These are phyloP conservation scores for Ustilago esculenta DNA, from an alignment of 1,284 basidiomycete species.

Conservation along the genomic window DNA sequence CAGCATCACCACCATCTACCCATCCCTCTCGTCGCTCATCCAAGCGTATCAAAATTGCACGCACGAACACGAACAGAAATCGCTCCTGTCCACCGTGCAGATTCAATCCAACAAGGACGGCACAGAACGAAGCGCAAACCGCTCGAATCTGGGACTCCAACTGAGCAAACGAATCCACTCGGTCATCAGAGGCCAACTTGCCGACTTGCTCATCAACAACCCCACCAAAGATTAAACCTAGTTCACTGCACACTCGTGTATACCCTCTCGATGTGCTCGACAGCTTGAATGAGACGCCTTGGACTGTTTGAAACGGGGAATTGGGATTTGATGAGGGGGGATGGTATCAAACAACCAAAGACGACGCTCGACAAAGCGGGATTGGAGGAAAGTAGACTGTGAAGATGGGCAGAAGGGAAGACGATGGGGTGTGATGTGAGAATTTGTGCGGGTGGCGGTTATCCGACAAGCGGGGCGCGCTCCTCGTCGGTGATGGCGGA, in stretches of 20 bases:
- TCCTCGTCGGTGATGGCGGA: slow-evolving; percentile 77
- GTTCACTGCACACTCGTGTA: too few species aligned
- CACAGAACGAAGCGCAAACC: slow-evolving; percentile 20
- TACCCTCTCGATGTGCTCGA: too few species aligned
- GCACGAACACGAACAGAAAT: slow-evolving; percentile 11
- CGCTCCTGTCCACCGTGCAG: slow-evolving; percentile 14
- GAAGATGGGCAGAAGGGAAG: neutral
- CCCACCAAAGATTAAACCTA: slow-evolving; percentile 21
- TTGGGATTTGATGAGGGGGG: too few species aligned
- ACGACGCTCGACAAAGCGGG: too few species aligned
- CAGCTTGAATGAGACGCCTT: too few species aligned
- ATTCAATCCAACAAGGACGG: slow-evolving; percentile 35
- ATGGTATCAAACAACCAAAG: too few species aligned
- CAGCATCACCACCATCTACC: slow-evolving; percentile 35
- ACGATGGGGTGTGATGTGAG: neutral
- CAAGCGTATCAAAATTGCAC: slow-evolving; percentile 22
- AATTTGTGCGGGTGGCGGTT: neutral
- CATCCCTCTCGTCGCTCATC: slow-evolving; percentile 15
- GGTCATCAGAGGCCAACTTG: slow-evolving; percentile 21
- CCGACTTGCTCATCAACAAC: slow-evolving; percentile 35
- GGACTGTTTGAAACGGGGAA: too few species aligned
- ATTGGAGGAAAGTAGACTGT: neutral
- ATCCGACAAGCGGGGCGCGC: slow-evolving; percentile 75
- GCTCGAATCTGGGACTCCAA: slow-evolving; percentile 25
- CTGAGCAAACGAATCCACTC: slow-evolving; percentile 40